These are phyloP conservation scores for Vitis amurensis DNA, from an alignment of 164 flowering plant genomes.

Conservation along the genomic window DNA sequence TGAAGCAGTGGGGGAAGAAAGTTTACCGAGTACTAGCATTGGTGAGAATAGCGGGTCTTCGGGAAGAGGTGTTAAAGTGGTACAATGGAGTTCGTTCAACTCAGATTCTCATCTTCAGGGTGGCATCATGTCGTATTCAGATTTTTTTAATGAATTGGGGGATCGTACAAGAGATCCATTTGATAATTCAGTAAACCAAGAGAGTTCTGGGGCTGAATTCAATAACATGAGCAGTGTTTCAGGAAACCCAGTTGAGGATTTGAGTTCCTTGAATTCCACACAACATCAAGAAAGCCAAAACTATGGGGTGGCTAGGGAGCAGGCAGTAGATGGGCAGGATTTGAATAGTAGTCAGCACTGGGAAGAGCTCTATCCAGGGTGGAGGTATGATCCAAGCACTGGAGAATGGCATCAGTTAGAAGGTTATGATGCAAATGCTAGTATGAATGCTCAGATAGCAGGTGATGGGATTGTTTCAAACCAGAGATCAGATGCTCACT, in stretches of 20 bases:
- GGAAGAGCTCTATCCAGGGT: constrained; percentile 22
- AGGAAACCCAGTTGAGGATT: constrained; percentile 2
- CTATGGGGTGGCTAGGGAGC: constrained; percentile 1
- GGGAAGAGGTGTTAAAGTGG: constrained; percentile 13
- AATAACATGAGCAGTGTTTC: neutral
- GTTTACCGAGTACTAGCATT: neutral
- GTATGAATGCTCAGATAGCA: constrained; percentile 5
- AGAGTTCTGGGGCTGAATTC: neutral
- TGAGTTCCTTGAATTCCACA: neutral
- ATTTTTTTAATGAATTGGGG: constrained; percentile 20
- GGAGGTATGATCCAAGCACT: constrained; percentile 18
- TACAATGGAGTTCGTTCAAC: constrained; percentile 19
- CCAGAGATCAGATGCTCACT: constrained; percentile 6
- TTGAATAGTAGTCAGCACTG: constrained; percentile 9
- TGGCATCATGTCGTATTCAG: constrained; percentile 13
- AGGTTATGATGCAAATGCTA: constrained; percentile 5
- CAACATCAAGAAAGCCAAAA: constrained; percentile 3
- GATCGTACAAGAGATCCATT: constrained; percentile 7
- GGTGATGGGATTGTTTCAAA: constrained; percentile 1
- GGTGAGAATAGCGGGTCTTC: neutral
- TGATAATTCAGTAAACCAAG: constrained; percentile 4
- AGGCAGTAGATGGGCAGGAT: constrained; percentile 10
- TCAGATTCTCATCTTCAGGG: constrained; percentile 6
- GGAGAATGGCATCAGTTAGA: constrained; percentile 20
- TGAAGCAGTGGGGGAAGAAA: neutral